Evolutionary conservation across 768 basidiomycete species (phyloP).

Genomic region (Russula dissimulans): DNA sequence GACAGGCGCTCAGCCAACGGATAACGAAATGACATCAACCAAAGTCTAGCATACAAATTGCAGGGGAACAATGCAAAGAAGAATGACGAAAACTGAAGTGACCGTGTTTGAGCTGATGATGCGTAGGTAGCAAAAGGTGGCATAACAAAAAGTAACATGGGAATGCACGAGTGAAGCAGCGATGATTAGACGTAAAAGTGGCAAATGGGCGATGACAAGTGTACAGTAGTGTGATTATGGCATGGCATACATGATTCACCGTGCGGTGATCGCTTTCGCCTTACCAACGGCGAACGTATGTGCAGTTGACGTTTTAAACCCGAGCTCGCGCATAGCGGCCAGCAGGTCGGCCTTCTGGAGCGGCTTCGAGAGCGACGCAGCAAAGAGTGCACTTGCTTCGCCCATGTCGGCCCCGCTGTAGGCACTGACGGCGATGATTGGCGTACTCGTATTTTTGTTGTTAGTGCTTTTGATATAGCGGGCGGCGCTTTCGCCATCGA

Average conservation of each 20-base stretch:
- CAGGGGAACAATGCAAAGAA: conserved; percentile 9
- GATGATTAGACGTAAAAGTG: conserved; percentile 2
- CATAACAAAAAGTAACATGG: conserved; percentile 8
- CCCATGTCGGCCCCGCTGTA: conserved; percentile 65
- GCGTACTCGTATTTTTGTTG: conserved; percentile 88
- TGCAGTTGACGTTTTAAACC: conserved; percentile 79
- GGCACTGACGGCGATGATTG: conserved; percentile 87
- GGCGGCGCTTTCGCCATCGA: conserved; percentile 94
- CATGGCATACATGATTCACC: conserved; percentile 9
- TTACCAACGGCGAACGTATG: conserved; percentile 31
- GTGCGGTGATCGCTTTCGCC: conserved; percentile 7
- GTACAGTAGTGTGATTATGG: conserved; percentile 7
- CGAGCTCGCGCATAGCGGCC: conserved; percentile 71
- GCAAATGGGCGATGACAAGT: background rate
- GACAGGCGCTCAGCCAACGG: background rate
- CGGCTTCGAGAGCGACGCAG: conserved; percentile 81
- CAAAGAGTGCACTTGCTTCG: conserved; percentile 60
- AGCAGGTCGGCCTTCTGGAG: conserved; percentile 81
- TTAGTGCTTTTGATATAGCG: conserved; percentile 96
- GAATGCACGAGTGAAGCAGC: background rate
- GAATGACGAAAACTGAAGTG: conserved; percentile 1
- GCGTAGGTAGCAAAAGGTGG: background rate
- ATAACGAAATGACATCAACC: conserved; percentile 4
- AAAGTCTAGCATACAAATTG: conserved; percentile 19
- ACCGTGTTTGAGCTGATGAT: conserved; percentile 4